phyloP scores from a whole-genome alignment of 1,284 basidiomycete species.

The Ceratobasidium papillatum region DNA sequence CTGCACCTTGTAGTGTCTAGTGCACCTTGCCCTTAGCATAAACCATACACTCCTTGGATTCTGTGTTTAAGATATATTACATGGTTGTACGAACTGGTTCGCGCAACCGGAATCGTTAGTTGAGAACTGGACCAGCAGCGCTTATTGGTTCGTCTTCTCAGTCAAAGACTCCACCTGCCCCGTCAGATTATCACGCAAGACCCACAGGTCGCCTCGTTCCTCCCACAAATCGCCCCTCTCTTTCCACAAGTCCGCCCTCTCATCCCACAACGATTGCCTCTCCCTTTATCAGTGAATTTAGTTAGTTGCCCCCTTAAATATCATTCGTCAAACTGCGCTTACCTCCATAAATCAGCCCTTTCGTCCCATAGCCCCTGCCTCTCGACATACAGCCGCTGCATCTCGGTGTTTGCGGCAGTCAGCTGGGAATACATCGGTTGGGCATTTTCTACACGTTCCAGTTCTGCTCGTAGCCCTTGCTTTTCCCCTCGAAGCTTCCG shows the following conservation, averaged over 20 bases:
- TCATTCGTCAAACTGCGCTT: too few relatives aligned
- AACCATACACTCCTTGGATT: too few relatives aligned
- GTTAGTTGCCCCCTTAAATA: too few relatives aligned
- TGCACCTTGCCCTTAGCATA: too few relatives aligned
- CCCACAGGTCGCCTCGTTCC: constrained; percentile 15
- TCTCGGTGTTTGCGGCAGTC: constrained; percentile 5
- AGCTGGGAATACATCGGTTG: neutral
- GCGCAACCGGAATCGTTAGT: too few relatives aligned
- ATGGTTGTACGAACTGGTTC: too few relatives aligned
- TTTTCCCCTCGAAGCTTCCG: constrained; percentile 8
- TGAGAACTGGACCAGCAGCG: too few relatives aligned
- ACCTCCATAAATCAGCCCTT: constrained; percentile 27
- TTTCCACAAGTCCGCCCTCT: constrained; percentile 3
- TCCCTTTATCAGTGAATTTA: neutral
- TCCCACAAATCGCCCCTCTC: constrained; percentile 15
- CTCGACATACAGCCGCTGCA: constrained; percentile 13
- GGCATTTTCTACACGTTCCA: neutral
- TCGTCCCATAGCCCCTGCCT: constrained; percentile 30
- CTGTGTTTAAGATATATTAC: too few relatives aligned
- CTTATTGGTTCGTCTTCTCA: neutral
- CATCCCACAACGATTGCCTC: constrained; percentile 25
- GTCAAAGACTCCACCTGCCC: neutral
- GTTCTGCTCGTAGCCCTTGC: constrained; percentile 2
- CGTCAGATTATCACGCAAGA: neutral
- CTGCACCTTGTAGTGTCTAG: too few relatives aligned